Evolutionary conservation across 768 basidiomycete genomes (phyloP), one percentile per base, ranked within the genome.

Genomic region (Hericium erinaceus): DNA sequence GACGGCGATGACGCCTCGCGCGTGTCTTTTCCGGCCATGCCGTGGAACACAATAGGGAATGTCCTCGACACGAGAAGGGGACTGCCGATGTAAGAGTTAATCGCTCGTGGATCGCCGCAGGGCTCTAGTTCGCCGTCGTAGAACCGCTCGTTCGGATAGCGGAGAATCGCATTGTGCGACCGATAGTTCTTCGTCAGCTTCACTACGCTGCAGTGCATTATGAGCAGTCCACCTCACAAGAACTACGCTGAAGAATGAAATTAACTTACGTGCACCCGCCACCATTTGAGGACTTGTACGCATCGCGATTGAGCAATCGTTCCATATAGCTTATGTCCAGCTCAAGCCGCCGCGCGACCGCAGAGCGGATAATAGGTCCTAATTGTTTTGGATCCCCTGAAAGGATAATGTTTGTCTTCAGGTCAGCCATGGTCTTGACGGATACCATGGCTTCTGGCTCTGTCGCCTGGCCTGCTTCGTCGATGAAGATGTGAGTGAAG

Each of bases 341-440:
- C 0, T 82, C 84, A 3, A 88, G 70, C 38, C 74, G 72, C 16
- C 76, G 71, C 2, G 85, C 85, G 41, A 85, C 72, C 2, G 61
- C 60, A 0, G 85, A 87, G 1, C 80, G 75, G 52, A 88, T 78
- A 57, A 87, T 80, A 0, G 87, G 87, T 0, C 87, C 84, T 9
- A 88, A 73, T 62, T 88, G 87, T 68, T 83, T 84, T 0, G 81
- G 85, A 63, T 89, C 87, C 0, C 87, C 86, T 1, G 83, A 80
- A 0, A 89, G 72, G 3, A 88, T 67, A 24, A 88, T 68, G 51
- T 80, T 83, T 0, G 85, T 88, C 0, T 62, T 56, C 4, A 65
- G 66, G 55, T 78, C 73, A 0, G 82, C 79, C 67, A 85, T 74
- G 0, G 79, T 81, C 69, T 83, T 83, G 69, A 87, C 78, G 0